Evolutionary conservation across 2,329 filamentous ascomycete genomes (phyloP).

Genomic region (Aspergillus sojae): DNA sequence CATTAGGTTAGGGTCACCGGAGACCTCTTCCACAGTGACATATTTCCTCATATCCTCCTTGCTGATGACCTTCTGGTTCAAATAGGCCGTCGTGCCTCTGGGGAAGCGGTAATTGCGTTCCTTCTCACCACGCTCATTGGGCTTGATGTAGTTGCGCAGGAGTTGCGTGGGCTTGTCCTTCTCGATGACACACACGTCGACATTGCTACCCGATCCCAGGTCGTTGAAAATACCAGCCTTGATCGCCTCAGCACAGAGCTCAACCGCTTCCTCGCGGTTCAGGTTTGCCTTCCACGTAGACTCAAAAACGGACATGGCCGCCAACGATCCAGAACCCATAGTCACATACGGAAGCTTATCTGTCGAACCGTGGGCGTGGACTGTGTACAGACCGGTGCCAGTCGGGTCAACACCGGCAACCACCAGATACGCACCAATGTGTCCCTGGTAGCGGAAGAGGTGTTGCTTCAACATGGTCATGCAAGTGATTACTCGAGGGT

Average conservation of each 20-base stretch:
- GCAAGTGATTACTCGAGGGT: slow-evolving; percentile 95
- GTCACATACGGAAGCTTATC: slow-evolving; percentile 99
- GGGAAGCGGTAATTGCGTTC: slow-evolving; percentile 89
- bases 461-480: slow-evolving; percentile 99
- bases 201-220: slow-evolving; percentile 92
- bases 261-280: slow-evolving; percentile 77
- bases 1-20: slow-evolving; percentile 68
- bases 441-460: slow-evolving; percentile 95
- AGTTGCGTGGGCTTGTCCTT: slow-evolving; percentile 86
- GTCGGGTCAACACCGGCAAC: slow-evolving; percentile 96
- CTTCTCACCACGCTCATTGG: slow-evolving; percentile 89
- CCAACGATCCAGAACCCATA: slow-evolving; percentile 94
- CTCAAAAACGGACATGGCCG: slow-evolving; percentile 98
- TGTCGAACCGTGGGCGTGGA: slow-evolving; percentile 96
- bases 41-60: slow-evolving; percentile 94
- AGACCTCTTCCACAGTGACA: slow-evolving; percentile 85
- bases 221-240: slow-evolving; percentile 99
- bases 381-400: slow-evolving; percentile 92
- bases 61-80: slow-evolving; percentile 95
- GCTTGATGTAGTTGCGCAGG: slow-evolving; percentile 88
- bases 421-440: slow-evolving; percentile 97
- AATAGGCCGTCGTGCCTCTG: slow-evolving; percentile 88
- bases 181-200: slow-evolving; percentile 95
- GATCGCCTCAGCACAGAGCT: slow-evolving; percentile 83
- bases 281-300: slow-evolving; percentile 85